Base-by-base conservation (phyloP, 176 grass and related monocot species). In the Chloris gayana region DNA sequence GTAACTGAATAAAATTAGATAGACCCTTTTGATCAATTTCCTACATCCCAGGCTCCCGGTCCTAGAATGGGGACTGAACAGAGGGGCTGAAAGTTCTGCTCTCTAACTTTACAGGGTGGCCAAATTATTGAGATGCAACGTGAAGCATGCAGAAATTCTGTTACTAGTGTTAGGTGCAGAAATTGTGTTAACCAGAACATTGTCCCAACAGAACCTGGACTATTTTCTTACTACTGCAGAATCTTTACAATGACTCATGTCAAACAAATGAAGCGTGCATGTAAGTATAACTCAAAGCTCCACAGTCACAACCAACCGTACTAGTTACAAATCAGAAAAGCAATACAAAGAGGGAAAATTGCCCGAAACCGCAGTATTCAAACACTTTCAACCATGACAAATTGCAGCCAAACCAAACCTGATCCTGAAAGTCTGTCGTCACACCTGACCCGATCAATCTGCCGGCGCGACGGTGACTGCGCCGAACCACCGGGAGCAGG, bases 401-500 rank as follows among this genome's bases (percentile, higher is more conserved):
- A 25, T 2, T 13, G 45, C 74, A 69, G 17, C 25, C 50, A 37
- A 57, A 37, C 13, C 8, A 38, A 29, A 26, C 60, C 54, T 14
- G 22, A 80, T 35, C 59, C 25, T 9, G 56, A 33, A 58, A 81
- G 0, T 14, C 57, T n/a, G 37, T 25, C n/a, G n/a, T n/a, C 69
- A 19, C 31, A 69, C 32, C 41, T 59, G 63, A 22, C 6, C 27
- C 10, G 26, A 25, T 74, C 60, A 83, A n/a, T 14, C 61, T 4
- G 69, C 63, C 70, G 41, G 75, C 2, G 67, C 1, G 45, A 84
- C 83, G n/a, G 67, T 71, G 79, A 91, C 84, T 44, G 67, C 67
- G 71, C 86, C 91, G 83, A 97, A 93, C 91, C 91, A 97, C 13
- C 94, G 74, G 0, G 94, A 93, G 72, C 91, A 97, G n/a, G 79